phyloP scores from a whole-genome alignment of 1,284 basidiomycete species.

The Melampsora americana region DNA sequence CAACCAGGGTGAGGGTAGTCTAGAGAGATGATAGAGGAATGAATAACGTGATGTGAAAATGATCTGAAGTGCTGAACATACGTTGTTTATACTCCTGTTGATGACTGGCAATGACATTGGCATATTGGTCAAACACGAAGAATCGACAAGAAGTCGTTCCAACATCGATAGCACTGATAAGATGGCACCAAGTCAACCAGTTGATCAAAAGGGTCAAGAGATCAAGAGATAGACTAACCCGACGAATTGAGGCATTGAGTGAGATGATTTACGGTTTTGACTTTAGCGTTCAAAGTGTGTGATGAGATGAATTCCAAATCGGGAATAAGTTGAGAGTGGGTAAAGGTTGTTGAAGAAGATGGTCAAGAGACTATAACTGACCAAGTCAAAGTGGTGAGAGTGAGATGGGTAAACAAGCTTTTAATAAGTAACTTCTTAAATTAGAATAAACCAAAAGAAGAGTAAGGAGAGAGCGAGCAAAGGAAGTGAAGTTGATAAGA shows the following conservation, averaged over 20 bases:
- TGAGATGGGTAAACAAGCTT: too few relatives aligned
- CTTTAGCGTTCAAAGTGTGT: too few relatives aligned
- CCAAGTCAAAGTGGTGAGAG: too few relatives aligned
- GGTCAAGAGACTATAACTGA: too few relatives aligned
- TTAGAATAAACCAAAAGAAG: too few relatives aligned
- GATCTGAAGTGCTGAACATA: background rate
- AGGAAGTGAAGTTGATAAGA: too few relatives aligned
- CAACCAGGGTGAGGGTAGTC: constrained; percentile 61
- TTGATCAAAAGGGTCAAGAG: background rate
- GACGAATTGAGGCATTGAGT: background rate
- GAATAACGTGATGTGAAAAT: background rate
- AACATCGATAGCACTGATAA: constrained; percentile 70
- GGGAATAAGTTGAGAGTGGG: background rate
- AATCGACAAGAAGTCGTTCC: constrained; percentile 77
- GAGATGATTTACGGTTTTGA: background rate
- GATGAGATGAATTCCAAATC: background rate
- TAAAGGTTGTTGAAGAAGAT: background rate
- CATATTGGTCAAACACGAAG: constrained; percentile 85
- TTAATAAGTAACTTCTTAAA: too few relatives aligned
- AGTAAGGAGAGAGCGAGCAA: too few relatives aligned
- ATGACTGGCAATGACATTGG: constrained; percentile 78
- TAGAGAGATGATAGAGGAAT: background rate
- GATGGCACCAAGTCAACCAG: background rate
- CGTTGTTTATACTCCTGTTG: constrained; percentile 61
- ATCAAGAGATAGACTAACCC: background rate